These are phyloP conservation scores for Rhinocladiella mackenziei DNA, from an alignment of 2,329 filamentous ascomycete genomes.

Conservation along the genomic window DNA sequence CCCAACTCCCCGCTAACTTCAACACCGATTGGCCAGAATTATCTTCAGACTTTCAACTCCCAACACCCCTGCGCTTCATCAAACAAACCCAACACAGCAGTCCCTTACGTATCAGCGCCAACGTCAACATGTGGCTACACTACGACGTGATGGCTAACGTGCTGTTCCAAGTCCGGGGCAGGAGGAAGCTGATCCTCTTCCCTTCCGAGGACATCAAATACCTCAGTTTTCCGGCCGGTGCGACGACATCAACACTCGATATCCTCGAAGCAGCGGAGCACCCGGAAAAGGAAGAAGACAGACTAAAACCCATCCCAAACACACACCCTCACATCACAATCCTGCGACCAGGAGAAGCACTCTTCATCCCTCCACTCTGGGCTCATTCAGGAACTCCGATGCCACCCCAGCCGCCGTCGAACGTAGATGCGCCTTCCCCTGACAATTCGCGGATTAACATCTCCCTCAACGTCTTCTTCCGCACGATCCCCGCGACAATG, in stretches of 20 bases:
- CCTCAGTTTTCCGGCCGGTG: conserved; percentile 68
- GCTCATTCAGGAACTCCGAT: conserved; percentile 68
- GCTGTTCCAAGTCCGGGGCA: conserved; percentile 71
- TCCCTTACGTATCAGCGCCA: conserved; percentile 72
- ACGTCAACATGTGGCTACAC: conserved; percentile 83
- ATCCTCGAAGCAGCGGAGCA: conserved; percentile 53
- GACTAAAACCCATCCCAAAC: conserved; percentile 55
- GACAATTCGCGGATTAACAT: conserved; percentile 56
- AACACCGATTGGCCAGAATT: conserved; percentile 67
- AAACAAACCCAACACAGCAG: conserved; percentile 68
- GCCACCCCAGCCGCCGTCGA: background rate
- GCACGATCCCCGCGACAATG: conserved; percentile 56
- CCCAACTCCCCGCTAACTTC: conserved; percentile 66
- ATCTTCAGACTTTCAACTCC: conserved; percentile 65
- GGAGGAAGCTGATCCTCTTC: conserved; percentile 71
- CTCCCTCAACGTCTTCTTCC: conserved; percentile 88
- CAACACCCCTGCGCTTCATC: conserved; percentile 57
- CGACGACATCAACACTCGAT: conserved; percentile 74
- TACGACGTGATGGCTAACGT: conserved; percentile 88
- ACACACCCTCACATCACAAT: conserved; percentile 65
- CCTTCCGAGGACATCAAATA: conserved; percentile 69
- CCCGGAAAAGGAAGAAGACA: conserved; percentile 28
- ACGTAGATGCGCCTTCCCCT: background rate
- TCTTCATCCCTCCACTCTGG: conserved; percentile 82
- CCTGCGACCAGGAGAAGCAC: conserved; percentile 67